Base-by-base conservation (phyloP, 1,139 yeast species). In the Kurtzmaniella quercitrusa region DNA sequence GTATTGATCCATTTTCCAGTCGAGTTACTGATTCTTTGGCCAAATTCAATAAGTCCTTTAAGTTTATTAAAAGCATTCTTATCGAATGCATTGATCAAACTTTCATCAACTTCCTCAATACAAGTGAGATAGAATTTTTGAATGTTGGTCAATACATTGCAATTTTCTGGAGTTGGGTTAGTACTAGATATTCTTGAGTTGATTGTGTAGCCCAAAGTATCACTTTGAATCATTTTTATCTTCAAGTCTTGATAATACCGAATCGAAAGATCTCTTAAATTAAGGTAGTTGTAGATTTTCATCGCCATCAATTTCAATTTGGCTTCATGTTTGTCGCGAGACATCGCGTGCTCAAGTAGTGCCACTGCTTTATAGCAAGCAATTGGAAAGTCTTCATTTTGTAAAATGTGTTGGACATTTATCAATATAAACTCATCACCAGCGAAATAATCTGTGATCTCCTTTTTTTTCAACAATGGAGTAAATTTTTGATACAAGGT, bases 151-250 rank as follows among this genome's bases (percentile, higher is more conserved):
- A 69, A 56, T 24, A 55, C 52, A 21, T 58, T 57, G 37, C 69
- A 52, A 37, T 57, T 60, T 11, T 50, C 49, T 41, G 57, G 58
- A 0, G 64, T 53, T 1, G 75, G 73, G 16, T 48, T 51, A 14
- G 57, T 52, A 0, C 80, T 57, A 0, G 80, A 64, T 18, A 67
- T 53, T 41, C 88, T 68, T 1, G 81, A 70, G 7, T 71, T 58
- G 12, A 86, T 57, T 47, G 74, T 70, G 50, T 85, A 82, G 14
- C 82, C 75, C 44, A 90, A 62, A 0, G 93, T 80, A 57, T 93
- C 98, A 49, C 77, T 72, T 61, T 93, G 98, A 11, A 90, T 65
- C 68, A 84, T 84, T 55, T 85, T 87, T 49, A 90, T 77, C 39
- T 81, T 78, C 43, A 93, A 65, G 0, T 68, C 55, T 7, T 77